Percentiles rank a stretch among this genome's conserved stretches.
Evolutionary conservation across 2,329 filamentous ascomycete species (phyloP).

Genomic region (Cadophora sp.): DNA sequence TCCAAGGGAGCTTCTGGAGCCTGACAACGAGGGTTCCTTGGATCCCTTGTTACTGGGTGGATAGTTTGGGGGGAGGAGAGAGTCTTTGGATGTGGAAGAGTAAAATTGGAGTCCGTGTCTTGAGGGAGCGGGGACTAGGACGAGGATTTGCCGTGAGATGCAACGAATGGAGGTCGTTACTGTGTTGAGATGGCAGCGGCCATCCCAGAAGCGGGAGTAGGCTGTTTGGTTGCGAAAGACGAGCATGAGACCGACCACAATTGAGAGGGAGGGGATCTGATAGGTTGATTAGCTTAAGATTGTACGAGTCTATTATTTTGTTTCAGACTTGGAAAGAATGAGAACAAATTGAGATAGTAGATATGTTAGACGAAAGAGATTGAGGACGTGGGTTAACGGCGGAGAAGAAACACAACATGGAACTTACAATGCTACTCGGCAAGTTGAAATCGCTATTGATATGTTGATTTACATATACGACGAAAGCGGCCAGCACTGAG

Average conservation of each 20-base stretch:
- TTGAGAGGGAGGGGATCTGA: constrained; percentile 65
- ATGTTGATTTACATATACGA: constrained; percentile 63
- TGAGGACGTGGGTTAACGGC: background rate
- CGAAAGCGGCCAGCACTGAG: constrained; percentile 61
- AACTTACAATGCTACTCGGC: constrained; percentile 60
- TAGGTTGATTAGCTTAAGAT: too few relatives aligned
- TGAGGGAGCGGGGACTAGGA: constrained; percentile 43
- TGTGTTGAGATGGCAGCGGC: constrained; percentile 60
- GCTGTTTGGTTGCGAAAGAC: constrained; percentile 69
- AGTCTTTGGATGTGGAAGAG: constrained; percentile 34
- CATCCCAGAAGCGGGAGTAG: constrained; percentile 50
- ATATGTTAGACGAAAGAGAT: background rate
- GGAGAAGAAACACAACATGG: background rate
- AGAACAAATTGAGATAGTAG: background rate
- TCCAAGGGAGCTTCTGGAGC: background rate
- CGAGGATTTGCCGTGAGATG: constrained; percentile 60
- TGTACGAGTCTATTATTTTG: too few relatives aligned
- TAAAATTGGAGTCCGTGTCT: constrained; percentile 31
- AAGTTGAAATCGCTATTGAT: constrained; percentile 58
- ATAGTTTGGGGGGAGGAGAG: constrained; percentile 30
- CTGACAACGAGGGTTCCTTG: constrained; percentile 14
- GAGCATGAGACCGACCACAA: constrained; percentile 71
- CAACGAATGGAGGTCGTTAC: constrained; percentile 66
- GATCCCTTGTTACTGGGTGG: constrained; percentile 20
- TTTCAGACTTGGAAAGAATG: too few relatives aligned